A percentile compares a stretch with the other conserved stretches of the same genome.
Conservation (phyloP, 768 basidiomycete species). For the Kwoniella sp. region DNA sequence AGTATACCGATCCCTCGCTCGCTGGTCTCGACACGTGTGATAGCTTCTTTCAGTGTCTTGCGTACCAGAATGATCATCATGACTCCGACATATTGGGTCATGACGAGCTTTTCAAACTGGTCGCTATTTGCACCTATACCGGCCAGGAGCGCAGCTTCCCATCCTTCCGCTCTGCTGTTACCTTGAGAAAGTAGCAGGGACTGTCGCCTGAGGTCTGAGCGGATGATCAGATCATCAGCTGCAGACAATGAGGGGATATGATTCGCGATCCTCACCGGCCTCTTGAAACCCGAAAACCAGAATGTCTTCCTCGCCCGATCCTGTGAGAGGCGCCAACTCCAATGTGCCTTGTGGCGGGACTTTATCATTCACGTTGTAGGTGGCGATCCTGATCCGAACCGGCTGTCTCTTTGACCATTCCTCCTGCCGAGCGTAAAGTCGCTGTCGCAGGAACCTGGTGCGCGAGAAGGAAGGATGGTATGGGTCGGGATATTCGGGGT, state of each 20-base stretch:
- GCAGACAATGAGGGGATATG: too few relatives aligned
- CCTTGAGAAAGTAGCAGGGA: conserved; percentile 36
- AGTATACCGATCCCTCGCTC: conserved; percentile 40
- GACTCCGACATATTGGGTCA: conserved; percentile 42
- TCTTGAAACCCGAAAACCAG: conserved; percentile 44
- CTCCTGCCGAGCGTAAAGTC: conserved; percentile 23
- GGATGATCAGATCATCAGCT: background rate
- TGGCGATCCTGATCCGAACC: conserved; percentile 32
- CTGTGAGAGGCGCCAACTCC: conserved; percentile 27
- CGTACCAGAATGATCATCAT: conserved; percentile 33
- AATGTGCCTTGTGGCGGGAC: conserved; percentile 31
- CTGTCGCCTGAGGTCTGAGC: conserved; percentile 30
- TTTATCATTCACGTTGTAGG: conserved; percentile 44
- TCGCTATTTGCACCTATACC: conserved; percentile 24
- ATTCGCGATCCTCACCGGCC: conserved; percentile 23
- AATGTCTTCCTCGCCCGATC: conserved; percentile 36
- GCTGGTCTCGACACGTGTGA: conserved; percentile 27
- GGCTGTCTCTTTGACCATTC: conserved; percentile 26
- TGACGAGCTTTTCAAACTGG: conserved; percentile 30
- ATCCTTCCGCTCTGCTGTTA: conserved; percentile 25
- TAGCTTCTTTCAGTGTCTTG: conserved; percentile 20
- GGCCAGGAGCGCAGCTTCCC: conserved; percentile 25
- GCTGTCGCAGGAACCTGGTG: conserved; percentile 26
- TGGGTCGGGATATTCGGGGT: conserved; percentile 28
- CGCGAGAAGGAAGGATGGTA: conserved; percentile 27